A percentile compares a stretch with the other conserved stretches of the same genome.
Conservation (phyloP, 495 filamentous ascomycete species). For the Tuber borchii region DNA sequence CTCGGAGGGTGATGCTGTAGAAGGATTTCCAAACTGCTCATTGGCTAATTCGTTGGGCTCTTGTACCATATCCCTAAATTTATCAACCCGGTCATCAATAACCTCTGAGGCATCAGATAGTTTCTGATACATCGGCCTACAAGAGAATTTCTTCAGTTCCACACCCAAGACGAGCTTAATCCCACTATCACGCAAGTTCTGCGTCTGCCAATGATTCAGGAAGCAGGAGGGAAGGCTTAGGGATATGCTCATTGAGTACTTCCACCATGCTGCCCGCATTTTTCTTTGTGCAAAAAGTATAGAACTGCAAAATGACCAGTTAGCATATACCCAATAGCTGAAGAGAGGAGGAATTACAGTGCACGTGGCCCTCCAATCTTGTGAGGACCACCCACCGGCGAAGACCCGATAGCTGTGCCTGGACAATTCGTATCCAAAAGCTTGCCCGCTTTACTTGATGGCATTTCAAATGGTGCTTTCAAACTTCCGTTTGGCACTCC, state of each 20-base stretch:
- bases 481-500: slow-evolving; percentile 57
- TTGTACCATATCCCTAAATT: slow-evolving; percentile 65
- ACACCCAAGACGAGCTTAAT: slow-evolving; percentile 75
- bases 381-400: slow-evolving; percentile 23
- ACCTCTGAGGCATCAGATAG: slow-evolving; percentile 85
- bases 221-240: slow-evolving; percentile 61
- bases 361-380: background rate
- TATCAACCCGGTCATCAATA: slow-evolving; percentile 89
- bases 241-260: slow-evolving; percentile 70
- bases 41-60: slow-evolving; percentile 70
- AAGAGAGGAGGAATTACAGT: slow-evolving; percentile 10
- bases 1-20: slow-evolving; percentile 72
- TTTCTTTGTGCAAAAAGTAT: slow-evolving; percentile 62
- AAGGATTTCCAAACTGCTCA: slow-evolving; percentile 77
- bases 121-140: slow-evolving; percentile 89
- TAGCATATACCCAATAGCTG: background rate
- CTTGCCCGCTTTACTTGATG: slow-evolving; percentile 16
- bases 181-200: slow-evolving; percentile 44
- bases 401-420: slow-evolving; percentile 14
- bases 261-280: slow-evolving; percentile 77
- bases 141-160: slow-evolving; percentile 77
- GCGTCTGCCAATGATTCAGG: slow-evolving; percentile 48
- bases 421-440: slow-evolving; percentile 6
- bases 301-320: slow-evolving; percentile 40
- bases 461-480: slow-evolving; percentile 43